These are phyloP conservation scores for Boletellus sp. DNA, from an alignment of 768 basidiomycete species.

Conservation along the genomic window DNA sequence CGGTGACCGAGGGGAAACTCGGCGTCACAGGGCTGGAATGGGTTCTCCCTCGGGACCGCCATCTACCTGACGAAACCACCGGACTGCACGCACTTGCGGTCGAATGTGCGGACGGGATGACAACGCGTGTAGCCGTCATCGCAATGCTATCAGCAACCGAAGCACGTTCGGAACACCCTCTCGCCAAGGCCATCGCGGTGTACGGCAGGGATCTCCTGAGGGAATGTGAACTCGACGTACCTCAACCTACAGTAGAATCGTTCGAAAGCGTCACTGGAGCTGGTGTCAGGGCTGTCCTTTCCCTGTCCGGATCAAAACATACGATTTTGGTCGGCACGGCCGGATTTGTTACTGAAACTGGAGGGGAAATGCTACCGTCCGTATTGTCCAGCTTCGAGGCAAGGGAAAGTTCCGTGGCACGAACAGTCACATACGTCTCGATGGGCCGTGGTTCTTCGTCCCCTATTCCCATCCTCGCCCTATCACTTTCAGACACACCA, in stretches of 20 bases:
- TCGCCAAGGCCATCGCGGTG: conserved; percentile 87
- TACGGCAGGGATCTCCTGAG: conserved; percentile 69
- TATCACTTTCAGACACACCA: conserved; percentile 84
- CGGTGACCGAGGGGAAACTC: conserved; percentile 93
- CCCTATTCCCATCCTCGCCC: conserved; percentile 64
- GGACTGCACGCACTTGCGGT: conserved; percentile 11
- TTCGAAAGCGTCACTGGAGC: conserved; percentile 91
- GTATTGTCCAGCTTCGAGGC: conserved; percentile 61
- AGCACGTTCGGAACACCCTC: conserved; percentile 91
- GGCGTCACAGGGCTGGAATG: conserved; percentile 74
- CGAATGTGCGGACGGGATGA: conserved; percentile 58
- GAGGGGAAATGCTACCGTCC: conserved; percentile 51
- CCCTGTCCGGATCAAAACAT: conserved; percentile 48
- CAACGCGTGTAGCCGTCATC: conserved; percentile 57
- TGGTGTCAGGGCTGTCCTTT: conserved; percentile 74
- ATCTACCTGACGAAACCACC: conserved; percentile 13
- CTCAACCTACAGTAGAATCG: conserved; percentile 54
- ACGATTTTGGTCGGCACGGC: conserved; percentile 74
- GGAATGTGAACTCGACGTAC: conserved; percentile 35
- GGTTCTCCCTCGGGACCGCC: conserved; percentile 44
- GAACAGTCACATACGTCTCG: conserved; percentile 86
- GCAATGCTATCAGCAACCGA: conserved; percentile 86
- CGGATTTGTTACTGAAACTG: conserved; percentile 60
- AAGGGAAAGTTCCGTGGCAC: conserved; percentile 66
- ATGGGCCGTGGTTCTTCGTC: conserved; percentile 39